phyloP scores from a whole-genome alignment of 2,329 filamentous ascomycete species.

The Fusarium pseudocircinatum region DNA sequence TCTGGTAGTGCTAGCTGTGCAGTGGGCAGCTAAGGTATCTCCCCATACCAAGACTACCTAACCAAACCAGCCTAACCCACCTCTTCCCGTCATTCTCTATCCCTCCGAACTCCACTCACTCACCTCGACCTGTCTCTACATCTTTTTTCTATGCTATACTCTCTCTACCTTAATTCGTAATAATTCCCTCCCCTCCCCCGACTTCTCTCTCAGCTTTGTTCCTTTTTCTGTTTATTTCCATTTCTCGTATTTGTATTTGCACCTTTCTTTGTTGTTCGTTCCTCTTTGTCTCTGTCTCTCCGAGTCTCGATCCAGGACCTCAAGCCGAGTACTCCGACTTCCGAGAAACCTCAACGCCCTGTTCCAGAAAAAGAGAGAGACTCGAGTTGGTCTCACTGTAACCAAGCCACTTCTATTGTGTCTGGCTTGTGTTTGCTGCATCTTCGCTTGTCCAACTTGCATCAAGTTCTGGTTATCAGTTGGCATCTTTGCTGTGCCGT shows the following conservation, averaged over 20 bases:
- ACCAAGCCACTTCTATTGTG: constrained; percentile 33
- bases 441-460: constrained; percentile 30
- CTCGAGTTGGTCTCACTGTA: constrained; percentile 25
- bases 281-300: constrained; percentile 13
- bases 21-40: constrained; percentile 8
- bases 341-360: constrained; percentile 19
- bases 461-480: constrained; percentile 30
- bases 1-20: neutral
- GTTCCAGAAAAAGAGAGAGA: constrained; percentile 26
- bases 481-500: constrained; percentile 36
- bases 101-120: constrained; percentile 1
- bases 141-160: constrained; percentile 20
- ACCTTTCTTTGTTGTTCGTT: constrained; percentile 12
- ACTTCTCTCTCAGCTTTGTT: constrained; percentile 5
- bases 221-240: constrained; percentile 8
- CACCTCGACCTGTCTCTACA: neutral
- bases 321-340: constrained; percentile 16
- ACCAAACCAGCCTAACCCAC: constrained; percentile 16
- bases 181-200: constrained; percentile 26
- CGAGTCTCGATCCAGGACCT: constrained; percentile 1
- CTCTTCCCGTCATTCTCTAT: constrained; percentile 25
- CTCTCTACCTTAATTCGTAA: constrained; percentile 26
- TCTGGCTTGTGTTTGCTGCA: constrained; percentile 21
- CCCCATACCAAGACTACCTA: constrained; percentile 12
- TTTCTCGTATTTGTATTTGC: constrained; percentile 15